These are phyloP conservation scores for Fonsecaea nubica DNA, from an alignment of 2,329 filamentous ascomycete species.

Conservation along the genomic window DNA sequence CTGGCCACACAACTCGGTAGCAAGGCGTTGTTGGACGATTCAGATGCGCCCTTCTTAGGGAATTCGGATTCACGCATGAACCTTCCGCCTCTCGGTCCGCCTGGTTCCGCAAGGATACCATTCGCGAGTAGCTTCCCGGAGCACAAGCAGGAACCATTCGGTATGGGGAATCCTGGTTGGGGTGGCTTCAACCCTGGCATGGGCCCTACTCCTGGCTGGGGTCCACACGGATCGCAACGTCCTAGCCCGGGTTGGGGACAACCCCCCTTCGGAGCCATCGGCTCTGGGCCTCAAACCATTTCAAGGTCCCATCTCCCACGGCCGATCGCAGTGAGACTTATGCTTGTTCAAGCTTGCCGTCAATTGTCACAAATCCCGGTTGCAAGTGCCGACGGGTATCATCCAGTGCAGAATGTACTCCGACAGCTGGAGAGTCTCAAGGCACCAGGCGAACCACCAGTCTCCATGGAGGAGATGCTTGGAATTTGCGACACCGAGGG, in stretches of 20 bases:
- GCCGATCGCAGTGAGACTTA: constrained; percentile 71
- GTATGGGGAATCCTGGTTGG: constrained; percentile 34
- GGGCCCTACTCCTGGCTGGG: constrained; percentile 30
- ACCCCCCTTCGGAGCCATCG: constrained; percentile 55
- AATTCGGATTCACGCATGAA: constrained; percentile 48
- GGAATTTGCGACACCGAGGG: constrained; percentile 92
- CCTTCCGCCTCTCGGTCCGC: constrained; percentile 55
- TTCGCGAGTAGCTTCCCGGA: constrained; percentile 39
- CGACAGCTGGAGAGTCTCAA: constrained; percentile 71
- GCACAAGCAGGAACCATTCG: constrained; percentile 38
- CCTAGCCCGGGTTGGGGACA: constrained; percentile 50
- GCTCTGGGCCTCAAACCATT: constrained; percentile 43
- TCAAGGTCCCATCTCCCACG: constrained; percentile 65
- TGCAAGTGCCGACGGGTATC: constrained; percentile 66
- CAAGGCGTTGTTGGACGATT: constrained; percentile 79
- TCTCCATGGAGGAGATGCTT: constrained; percentile 72
- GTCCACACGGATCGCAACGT: constrained; percentile 30
- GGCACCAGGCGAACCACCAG: constrained; percentile 62
- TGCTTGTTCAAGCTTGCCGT: constrained; percentile 81
- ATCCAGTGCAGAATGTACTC: constrained; percentile 69
- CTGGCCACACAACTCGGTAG: constrained; percentile 83
- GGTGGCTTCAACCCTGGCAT: constrained; percentile 36
- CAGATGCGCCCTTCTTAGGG: constrained; percentile 68
- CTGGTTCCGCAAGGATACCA: constrained; percentile 58
- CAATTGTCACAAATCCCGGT: constrained; percentile 54